Evolutionary conservation across 169 alveolate genomes (phyloP), one percentile per base, ranked within the genome.

Genomic region (Plasmodium coatneyi): DNA sequence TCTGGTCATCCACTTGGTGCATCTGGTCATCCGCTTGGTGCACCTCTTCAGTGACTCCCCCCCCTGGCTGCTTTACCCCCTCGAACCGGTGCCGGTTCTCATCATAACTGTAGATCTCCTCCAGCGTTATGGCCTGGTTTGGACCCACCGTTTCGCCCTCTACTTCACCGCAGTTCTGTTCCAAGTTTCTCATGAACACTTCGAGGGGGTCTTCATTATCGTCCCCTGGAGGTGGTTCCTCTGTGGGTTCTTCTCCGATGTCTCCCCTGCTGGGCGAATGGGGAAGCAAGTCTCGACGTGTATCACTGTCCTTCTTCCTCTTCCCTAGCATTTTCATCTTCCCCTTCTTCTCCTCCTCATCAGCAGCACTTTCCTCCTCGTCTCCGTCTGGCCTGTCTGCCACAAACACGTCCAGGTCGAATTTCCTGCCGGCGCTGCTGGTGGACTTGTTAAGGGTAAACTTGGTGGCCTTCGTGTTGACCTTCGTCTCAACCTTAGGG

Each of bases 41-140:
- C 54, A 2, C 4, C 54, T 9, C 54, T 43, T 43, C 1, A 43
- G 22, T 34, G 25, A 19, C 74, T 4, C n/a, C 70, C 30, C 1
- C 49, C 16, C 22, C 19, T 10, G 5, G 3, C 4, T 22, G 32
- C 49, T 76, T 76, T 16, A 16, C 32, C 43, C 49, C 34, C 70
- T 84, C 93, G 80, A 32, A 84, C 30, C 60, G 74, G 28, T 72
- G 80, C 70, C 36, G 52, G 66, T 84, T 72, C 9, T 49, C 41
- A 34, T 84, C 60, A 30, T 84, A 84, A 5, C 76, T 84, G 28
- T 84, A 72, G 30, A 84, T 84, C 80, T 84, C 93, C 30, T 84
- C 93, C 32, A 84, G 34, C 14, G 93, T 84, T 84, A 84, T 84
- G 16, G 80, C 39, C 32, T 84, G 30, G 28, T 71, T 84, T 14